Conservation (phyloP, 306 rosid species). For the Rosa persica region DNA sequence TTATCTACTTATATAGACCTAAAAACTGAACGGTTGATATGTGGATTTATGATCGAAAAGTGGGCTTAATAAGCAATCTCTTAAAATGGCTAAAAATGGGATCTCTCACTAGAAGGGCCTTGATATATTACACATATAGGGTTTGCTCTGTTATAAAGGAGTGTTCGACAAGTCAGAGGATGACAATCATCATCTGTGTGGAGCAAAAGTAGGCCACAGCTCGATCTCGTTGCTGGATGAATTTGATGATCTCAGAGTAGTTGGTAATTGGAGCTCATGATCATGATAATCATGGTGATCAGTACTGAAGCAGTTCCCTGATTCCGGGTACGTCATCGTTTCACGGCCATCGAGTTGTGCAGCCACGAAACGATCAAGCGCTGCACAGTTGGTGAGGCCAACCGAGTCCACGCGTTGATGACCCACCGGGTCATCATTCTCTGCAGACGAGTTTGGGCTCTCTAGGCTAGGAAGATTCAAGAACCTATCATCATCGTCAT, state of each 20-base stretch:
- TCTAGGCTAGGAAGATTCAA: slow-evolving; percentile 72
- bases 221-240: slow-evolving; percentile 51
- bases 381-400: slow-evolving; percentile 56
- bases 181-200: too few relatives aligned
- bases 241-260: slow-evolving; percentile 47
- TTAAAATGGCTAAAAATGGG: too few relatives aligned
- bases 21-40: too few relatives aligned
- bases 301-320: slow-evolving; percentile 22
- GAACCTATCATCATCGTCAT: slow-evolving; percentile 47
- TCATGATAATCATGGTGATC: background rate
- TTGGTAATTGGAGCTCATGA: slow-evolving; percentile 45
- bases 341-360: slow-evolving; percentile 59
- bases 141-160: too few relatives aligned
- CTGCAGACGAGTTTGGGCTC: slow-evolving; percentile 57
- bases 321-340: too few relatives aligned
- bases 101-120: too few relatives aligned
- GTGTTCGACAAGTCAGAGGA: too few relatives aligned
- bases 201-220: slow-evolving; percentile 47
- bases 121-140: too few relatives aligned
- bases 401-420: slow-evolving; percentile 26
- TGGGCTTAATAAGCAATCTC: too few relatives aligned
- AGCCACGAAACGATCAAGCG: slow-evolving; percentile 75
- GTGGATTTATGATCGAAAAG: too few relatives aligned
- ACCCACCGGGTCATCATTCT: background rate
- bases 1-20: too few relatives aligned